Evolutionary conservation across 805 yeast species (phyloP), one percentile per base, ranked within the genome.

Genomic region (Crinitomyces ghanaensis): DNA sequence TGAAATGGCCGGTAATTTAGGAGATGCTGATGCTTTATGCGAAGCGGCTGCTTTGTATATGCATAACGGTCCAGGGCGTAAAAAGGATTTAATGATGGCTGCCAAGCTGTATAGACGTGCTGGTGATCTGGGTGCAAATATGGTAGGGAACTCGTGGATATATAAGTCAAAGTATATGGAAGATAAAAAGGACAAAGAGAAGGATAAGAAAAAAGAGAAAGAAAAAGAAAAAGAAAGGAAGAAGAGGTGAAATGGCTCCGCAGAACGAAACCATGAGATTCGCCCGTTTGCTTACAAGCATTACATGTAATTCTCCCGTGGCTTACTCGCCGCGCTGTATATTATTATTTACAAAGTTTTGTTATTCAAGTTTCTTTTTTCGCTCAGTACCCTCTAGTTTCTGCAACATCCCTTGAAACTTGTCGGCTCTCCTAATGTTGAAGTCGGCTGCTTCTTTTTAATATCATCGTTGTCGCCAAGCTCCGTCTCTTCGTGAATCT

Each of bases 391-490:
- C n/a, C n/a, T n/a, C n/a, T n/a, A n/a, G n/a, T n/a, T n/a, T n/a
- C n/a, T n/a, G n/a, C n/a, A n/a, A n/a, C n/a, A n/a, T n/a, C n/a
- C n/a, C n/a, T n/a, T n/a, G n/a, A n/a, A n/a, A n/a, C n/a, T n/a
- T n/a, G n/a, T n/a, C 14, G 8, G 13, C 22, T 13, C 8, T 11
- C 14, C 11, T 18, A n/a, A n/a, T n/a, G n/a, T n/a, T n/a, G n/a
- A n/a, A n/a, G n/a, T 28, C 13, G 11, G 6, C 12, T 25, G 28
- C 8, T 33, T 18, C 41, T 61, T 68, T 53, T 77, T 80, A 44
- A 82, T 68, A 29, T 74, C 66, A 22, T 85, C 93, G 53, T 88
- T 88, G 51, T 85, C 95, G 13, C 96, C 97, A 33, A 88, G 62
- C 56, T 88, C 97, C 0, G 93, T 81, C 30, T 78, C 72, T 31